Percentiles rank a stretch among this genome's conserved stretches.
Evolutionary conservation across 441 rosid species (phyloP).

Genomic region (Erysimum pusillum): DNA sequence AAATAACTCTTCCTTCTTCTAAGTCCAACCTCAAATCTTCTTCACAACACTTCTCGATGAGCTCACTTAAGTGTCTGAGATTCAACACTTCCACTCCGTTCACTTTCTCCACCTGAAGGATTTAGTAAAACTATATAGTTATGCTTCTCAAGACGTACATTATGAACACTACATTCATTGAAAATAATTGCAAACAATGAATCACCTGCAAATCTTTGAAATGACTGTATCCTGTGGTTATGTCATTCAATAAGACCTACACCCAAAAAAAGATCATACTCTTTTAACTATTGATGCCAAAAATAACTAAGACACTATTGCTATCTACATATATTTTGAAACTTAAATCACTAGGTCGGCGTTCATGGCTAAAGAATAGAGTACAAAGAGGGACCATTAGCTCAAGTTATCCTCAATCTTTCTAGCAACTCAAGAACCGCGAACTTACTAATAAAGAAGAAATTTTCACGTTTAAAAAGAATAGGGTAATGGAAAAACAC

Average conservation of each 20-base stretch:
- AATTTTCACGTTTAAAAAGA: too few species aligned
- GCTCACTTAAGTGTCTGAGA: slow-evolving; percentile 2
- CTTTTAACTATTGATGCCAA: background rate
- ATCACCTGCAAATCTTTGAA: background rate
- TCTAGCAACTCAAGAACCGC: background rate
- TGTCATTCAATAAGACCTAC: slow-evolving; percentile 1
- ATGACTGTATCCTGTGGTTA: background rate
- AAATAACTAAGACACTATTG: too few species aligned
- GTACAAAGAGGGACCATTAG: too few species aligned
- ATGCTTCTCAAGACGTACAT: too few species aligned
- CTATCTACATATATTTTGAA: background rate
- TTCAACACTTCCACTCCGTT: slow-evolving; percentile 6
- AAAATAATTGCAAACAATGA: background rate
- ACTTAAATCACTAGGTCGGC: background rate
- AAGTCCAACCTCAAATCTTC: background rate
- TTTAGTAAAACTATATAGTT: background rate
- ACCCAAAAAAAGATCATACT: background rate
- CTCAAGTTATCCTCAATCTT: too few species aligned
- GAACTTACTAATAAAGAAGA: background rate
- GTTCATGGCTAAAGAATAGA: too few species aligned
- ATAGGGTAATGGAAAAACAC: too few species aligned
- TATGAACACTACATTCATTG: too few species aligned
- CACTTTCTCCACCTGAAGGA: background rate
- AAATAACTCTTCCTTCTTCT: background rate
- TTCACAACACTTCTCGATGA: background rate